Percentiles rank a stretch among this genome's conserved stretches.
Conservation (phyloP, 2,329 filamentous ascomycete species). For the Dendrostoma leiphaemia region DNA sequence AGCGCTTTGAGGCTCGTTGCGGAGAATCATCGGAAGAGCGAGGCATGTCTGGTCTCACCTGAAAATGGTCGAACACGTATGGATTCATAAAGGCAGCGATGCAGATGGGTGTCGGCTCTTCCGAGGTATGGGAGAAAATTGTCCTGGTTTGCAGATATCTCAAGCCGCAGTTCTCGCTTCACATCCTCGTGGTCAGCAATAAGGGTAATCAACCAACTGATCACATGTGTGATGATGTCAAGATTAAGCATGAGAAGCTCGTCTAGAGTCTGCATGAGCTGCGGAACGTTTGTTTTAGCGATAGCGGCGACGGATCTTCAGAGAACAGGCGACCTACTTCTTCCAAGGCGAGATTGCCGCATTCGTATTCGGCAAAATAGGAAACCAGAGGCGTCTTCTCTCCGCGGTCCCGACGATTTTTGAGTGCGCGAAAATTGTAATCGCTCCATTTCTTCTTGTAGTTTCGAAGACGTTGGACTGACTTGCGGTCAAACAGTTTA, state of each 20-base stretch:
- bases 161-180: not conserved
- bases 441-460: not conserved
- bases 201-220: conserved; percentile 4
- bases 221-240: not conserved
- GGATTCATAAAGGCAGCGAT: not conserved
- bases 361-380: not conserved
- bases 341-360: not conserved
- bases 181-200: not conserved
- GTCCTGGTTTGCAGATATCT: not conserved
- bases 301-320: not conserved
- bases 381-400: not conserved
- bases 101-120: not conserved
- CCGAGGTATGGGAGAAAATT: not conserved
- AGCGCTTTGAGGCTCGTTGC: too few relatives aligned
- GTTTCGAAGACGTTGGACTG: not conserved
- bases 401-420: not conserved
- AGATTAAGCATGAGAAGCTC: conserved; percentile 4
- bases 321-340: not conserved
- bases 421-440: not conserved
- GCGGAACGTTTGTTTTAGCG: not conserved
- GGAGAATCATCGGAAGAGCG: too few relatives aligned
- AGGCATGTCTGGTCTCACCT: too few relatives aligned
- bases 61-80: not conserved
- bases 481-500: not conserved
- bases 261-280: conserved; percentile 3